These are phyloP conservation scores for Stephania japonica DNA, from an alignment of 164 flowering plant genomes.

Conservation along the genomic window DNA sequence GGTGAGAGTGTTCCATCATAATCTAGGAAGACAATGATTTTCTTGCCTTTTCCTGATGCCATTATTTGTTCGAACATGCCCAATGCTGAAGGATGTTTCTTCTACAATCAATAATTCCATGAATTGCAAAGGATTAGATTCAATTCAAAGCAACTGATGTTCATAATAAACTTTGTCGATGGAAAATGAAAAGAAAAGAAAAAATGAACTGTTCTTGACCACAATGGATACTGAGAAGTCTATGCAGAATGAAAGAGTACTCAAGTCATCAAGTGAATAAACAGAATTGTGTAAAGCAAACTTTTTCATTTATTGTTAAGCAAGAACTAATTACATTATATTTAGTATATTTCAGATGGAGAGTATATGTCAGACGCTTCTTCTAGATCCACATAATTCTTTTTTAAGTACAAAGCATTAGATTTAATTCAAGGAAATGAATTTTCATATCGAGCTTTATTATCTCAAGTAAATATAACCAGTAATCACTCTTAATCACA, in stretches of 20 bases:
- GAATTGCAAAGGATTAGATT: neutral
- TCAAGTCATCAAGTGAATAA: neutral
- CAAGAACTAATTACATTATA: no score
- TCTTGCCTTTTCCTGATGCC: conserved; percentile 38
- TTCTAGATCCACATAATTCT: no score
- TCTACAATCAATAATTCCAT: conserved; percentile 18
- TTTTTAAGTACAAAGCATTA: no score
- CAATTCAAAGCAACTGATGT: neutral
- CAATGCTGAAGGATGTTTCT: conserved; percentile 63
- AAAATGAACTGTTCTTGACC: neutral
- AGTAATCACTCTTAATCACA: no score
- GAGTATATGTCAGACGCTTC: no score
- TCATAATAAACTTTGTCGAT: neutral
- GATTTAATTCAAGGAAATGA: no score
- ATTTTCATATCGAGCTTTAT: no score
- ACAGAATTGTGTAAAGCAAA: neutral
- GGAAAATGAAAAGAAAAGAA: neutral
- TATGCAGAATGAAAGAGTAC: neutral
- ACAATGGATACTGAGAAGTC: neutral
- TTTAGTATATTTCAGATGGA: no score
- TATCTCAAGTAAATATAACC: no score
- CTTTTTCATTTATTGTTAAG: no score
- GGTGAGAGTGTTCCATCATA: conserved; percentile 74
- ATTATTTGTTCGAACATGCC: conserved; percentile 36
- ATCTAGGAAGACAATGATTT: conserved; percentile 55